Percentiles rank a stretch among this genome's conserved stretches.
phyloP scores from a whole-genome alignment of 2,329 filamentous ascomycete species.

The Trichophyton equinum region DNA sequence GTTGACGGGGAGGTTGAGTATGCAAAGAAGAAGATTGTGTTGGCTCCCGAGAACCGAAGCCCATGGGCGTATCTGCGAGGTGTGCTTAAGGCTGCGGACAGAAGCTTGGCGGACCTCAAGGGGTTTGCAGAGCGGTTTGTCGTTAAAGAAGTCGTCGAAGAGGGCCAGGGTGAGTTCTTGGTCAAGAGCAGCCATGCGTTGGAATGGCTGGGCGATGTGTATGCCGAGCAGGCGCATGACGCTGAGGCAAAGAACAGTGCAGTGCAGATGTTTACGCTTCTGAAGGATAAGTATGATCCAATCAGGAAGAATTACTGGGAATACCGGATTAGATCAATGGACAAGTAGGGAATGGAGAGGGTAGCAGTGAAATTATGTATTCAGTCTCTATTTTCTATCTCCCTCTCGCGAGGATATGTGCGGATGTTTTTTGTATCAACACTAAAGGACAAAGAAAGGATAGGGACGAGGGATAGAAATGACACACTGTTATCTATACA shows the following conservation, averaged over 20 bases:
- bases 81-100: slow-evolving; percentile 54
- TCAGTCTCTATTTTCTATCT: not conserved
- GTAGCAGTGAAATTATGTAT: not conserved
- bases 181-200: slow-evolving; percentile 50
- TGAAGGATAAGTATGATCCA: slow-evolving; percentile 80
- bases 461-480: not conserved
- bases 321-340: slow-evolving; percentile 44
- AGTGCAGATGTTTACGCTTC: slow-evolving; percentile 54
- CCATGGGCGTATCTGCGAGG: slow-evolving; percentile 87
- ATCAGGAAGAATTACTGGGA: slow-evolving; percentile 89
- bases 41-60: slow-evolving; percentile 86
- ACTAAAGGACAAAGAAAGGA: not conserved
- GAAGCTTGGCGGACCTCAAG: slow-evolving; percentile 38
- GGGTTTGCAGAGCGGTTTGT: slow-evolving; percentile 45
- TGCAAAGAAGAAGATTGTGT: slow-evolving; percentile 56
- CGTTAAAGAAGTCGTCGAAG: slow-evolving; percentile 32
- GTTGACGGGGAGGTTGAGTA: slow-evolving; percentile 65
- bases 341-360: not conserved
- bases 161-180: slow-evolving; percentile 18
- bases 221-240: slow-evolving; percentile 31
- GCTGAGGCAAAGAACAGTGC: slow-evolving; percentile 42
- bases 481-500: not conserved
- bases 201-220: slow-evolving; percentile 38
- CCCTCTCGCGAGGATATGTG: not conserved
- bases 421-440: not conserved